These are phyloP conservation scores for Monilinia fructicola DNA, from an alignment of 2,329 filamentous ascomycete species.

Conservation along the genomic window DNA sequence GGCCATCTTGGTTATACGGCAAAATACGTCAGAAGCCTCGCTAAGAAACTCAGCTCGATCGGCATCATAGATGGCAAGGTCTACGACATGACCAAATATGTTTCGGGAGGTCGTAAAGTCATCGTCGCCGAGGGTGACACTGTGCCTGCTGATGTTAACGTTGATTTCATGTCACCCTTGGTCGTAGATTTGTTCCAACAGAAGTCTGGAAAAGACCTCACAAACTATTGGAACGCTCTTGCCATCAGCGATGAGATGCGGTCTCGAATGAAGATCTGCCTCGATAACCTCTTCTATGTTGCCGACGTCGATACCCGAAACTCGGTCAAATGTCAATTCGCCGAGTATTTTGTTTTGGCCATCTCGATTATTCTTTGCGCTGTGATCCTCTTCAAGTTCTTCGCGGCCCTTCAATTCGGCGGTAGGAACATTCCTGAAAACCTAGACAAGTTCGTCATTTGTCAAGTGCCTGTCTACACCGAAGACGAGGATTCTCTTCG, in stretches of 20 bases:
- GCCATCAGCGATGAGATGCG: constrained; percentile 57
- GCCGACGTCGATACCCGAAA: constrained; percentile 89
- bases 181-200: constrained; percentile 77
- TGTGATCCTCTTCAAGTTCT: constrained; percentile 93
- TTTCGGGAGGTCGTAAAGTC: constrained; percentile 69
- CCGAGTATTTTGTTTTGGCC: constrained; percentile 83
- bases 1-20: constrained; percentile 83
- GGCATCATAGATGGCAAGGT: constrained; percentile 77
- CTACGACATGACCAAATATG: constrained; percentile 87
- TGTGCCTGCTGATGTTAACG: constrained; percentile 51
- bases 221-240: constrained; percentile 77
- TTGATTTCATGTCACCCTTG: constrained; percentile 76
- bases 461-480: constrained; percentile 95
- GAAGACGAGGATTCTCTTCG: constrained; percentile 97
- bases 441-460: constrained; percentile 97
- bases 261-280: constrained; percentile 72
- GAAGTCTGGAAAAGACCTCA: constrained; percentile 75
- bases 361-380: constrained; percentile 77
- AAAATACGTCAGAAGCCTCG: constrained; percentile 71
- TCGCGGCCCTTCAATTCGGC: constrained; percentile 92
- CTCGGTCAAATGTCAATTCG: constrained; percentile 80
- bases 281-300: constrained; percentile 94
- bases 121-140: constrained; percentile 55
- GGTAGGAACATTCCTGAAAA: constrained; percentile 91
- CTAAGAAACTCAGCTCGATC: constrained; percentile 62